Base-by-base conservation (phyloP, 2,329 filamentous ascomycete species). In the Pestalotiopsis sp. region DNA sequence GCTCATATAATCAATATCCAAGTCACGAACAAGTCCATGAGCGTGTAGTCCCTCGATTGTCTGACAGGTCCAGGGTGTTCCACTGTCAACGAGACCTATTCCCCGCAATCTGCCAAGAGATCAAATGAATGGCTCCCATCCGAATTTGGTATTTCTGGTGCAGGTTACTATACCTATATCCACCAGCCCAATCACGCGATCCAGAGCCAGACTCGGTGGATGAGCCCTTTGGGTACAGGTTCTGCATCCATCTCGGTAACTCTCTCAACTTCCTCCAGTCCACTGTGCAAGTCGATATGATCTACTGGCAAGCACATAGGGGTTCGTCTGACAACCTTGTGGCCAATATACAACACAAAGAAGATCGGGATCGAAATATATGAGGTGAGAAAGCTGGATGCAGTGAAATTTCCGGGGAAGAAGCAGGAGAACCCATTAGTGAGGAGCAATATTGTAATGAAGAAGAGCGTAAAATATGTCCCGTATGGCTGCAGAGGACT, bases 291-390 rank as follows among this genome's bases (percentile, higher is more conserved):
- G 40, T 45, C 40, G 40, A 45, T 45, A 7, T 14, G 40, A 45
- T 45, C 40, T 17, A 45, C 40, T 45, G 40, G 12, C 40, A 45
- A 45, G 12, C 40, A 45, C 5, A 45, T 17, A 17, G 40, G 40
- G 40, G 40, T 45, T 14, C 40, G 40, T 45, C 40, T 45, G 38
- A 63, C 20, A 59, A 67, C 49, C 66, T 74, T 74, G 60, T 71
- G 72, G 25, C 71, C 71, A 41, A 72, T 66, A 25, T 72, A 74
- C 17, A 72, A 45, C 4, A 68, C 13, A n/a, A 71, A 31, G 38
- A 72, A 67, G 25, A 74, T 67, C 38, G 72, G 72, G 14, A 74
- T 73, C 59, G 70, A 82, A 38, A 81, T 80, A 73, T 85, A 85
- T 72, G 81, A 78, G 14, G 77, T 69, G n/a, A 74, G 61, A 41